These are phyloP conservation scores for Oxytropis ochrocephala DNA, from an alignment of 306 rosid genomes.

Conservation along the genomic window DNA sequence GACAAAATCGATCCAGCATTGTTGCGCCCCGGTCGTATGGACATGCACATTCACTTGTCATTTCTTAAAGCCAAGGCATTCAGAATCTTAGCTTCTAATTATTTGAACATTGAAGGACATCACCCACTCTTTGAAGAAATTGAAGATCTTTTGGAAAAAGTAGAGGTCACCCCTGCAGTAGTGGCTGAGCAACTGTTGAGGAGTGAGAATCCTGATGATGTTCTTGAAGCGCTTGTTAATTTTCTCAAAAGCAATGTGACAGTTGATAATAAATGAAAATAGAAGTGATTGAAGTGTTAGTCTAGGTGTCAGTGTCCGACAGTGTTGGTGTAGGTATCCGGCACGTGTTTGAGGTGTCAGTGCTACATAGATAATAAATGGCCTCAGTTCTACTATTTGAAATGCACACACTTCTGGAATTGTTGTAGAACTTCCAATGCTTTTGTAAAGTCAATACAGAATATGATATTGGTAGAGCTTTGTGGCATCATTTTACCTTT, in stretches of 20 bases:
- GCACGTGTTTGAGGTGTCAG: too few relatives aligned
- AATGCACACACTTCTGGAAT: neutral
- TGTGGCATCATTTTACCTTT: neutral
- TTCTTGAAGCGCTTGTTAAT: constrained; percentile 17
- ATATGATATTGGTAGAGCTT: neutral
- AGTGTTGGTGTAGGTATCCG: too few relatives aligned
- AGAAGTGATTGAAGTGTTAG: too few relatives aligned
- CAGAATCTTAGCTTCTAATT: constrained; percentile 30
- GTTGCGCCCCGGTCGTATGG: constrained; percentile 59
- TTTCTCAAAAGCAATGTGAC: constrained; percentile 35
- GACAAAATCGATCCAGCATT: constrained; percentile 46
- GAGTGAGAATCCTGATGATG: constrained; percentile 30
- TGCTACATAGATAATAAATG: too few relatives aligned
- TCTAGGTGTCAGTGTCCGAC: too few relatives aligned
- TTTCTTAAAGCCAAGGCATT: constrained; percentile 38
- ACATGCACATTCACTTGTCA: constrained; percentile 54
- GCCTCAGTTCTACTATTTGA: neutral
- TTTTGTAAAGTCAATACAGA: neutral
- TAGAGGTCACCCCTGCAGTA: constrained; percentile 42
- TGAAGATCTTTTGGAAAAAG: constrained; percentile 27
- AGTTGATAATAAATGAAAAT: too few relatives aligned
- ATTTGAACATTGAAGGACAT: constrained; percentile 25
- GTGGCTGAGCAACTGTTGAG: constrained; percentile 51
- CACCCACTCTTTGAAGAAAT: constrained; percentile 15
- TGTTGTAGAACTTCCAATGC: neutral